These are phyloP conservation scores for Firmiana major DNA, from an alignment of 345 rosid species.

Conservation along the genomic window DNA sequence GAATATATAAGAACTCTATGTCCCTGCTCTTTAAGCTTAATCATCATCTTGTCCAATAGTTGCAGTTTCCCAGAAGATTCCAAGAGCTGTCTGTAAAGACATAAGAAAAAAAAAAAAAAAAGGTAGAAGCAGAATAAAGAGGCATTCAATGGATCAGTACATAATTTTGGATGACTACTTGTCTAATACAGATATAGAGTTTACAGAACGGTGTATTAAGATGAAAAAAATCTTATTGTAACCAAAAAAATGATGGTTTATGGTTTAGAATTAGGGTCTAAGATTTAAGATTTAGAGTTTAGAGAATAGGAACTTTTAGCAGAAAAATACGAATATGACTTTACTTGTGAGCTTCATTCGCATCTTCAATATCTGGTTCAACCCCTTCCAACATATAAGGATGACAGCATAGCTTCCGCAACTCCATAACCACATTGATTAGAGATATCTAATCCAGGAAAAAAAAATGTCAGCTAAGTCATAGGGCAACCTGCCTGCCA, in stretches of 20 bases:
- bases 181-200: background rate
- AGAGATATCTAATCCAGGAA: conserved; percentile 71
- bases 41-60: conserved; percentile 94
- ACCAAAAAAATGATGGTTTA: background rate
- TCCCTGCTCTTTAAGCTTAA: conserved; percentile 93
- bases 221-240: background rate
- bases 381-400: conserved; percentile 96
- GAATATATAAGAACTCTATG: conserved; percentile 97
- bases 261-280: too few relatives aligned
- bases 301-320: background rate
- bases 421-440: conserved; percentile 95
- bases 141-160: background rate
- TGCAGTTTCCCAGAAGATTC: conserved; percentile 93
- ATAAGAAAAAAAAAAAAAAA: background rate
- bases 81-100: conserved; percentile 59
- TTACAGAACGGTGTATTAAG: background rate
- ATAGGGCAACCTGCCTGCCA: background rate
- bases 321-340: background rate
- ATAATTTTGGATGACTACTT: background rate
- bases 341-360: conserved; percentile 78
- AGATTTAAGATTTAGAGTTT: too few relatives aligned
- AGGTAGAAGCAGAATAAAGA: background rate
- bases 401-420: conserved; percentile 99
- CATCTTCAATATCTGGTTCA: conserved; percentile 69
- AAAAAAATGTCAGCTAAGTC: conserved; percentile 20